Conservation (phyloP, 2,329 filamentous ascomycete genomes). For the Elsinoe necatrix region DNA sequence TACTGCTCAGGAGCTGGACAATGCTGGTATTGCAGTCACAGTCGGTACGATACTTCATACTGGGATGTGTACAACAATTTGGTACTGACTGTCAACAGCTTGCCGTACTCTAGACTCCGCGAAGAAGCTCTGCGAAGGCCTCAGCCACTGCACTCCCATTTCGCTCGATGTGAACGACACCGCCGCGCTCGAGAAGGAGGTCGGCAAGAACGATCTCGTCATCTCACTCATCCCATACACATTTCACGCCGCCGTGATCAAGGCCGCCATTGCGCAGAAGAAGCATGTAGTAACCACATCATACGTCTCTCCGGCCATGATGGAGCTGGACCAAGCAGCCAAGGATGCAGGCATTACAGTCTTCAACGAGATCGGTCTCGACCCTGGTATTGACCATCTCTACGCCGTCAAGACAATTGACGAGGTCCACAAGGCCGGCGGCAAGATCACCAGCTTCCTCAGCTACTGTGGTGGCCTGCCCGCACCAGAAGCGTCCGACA, state of each 20-base stretch:
- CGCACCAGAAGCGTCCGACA: constrained; percentile 64
- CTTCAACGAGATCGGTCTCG: constrained; percentile 88
- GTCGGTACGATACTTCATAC: constrained; percentile 37
- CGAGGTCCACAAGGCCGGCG: constrained; percentile 76
- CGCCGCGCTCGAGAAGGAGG: constrained; percentile 67
- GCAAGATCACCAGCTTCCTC: constrained; percentile 74
- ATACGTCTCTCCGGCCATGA: constrained; percentile 50
- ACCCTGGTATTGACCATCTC: constrained; percentile 65
- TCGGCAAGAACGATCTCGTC: constrained; percentile 55
- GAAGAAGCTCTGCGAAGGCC: constrained; percentile 62
- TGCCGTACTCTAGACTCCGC: constrained; percentile 74
- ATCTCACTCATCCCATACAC: constrained; percentile 78
- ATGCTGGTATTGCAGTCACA: constrained; percentile 49
- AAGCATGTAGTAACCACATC: constrained; percentile 93
- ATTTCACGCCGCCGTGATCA: constrained; percentile 81
- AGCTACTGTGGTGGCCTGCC: constrained; percentile 76
- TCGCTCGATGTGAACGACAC: constrained; percentile 75
- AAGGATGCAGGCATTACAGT: constrained; percentile 93
- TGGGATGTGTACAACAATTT: not conserved
- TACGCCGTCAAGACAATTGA: constrained; percentile 83
- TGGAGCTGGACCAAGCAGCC: constrained; percentile 58
- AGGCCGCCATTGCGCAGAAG: constrained; percentile 85
- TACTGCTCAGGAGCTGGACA: constrained; percentile 51
- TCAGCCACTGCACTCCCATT: constrained; percentile 66
- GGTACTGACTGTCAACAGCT: constrained; percentile 41